A percentile compares a stretch with the other conserved stretches of the same genome.
Evolutionary conservation across 23 red algal genomes (phyloP).

Genomic region (Agarophyton chilense): DNA sequence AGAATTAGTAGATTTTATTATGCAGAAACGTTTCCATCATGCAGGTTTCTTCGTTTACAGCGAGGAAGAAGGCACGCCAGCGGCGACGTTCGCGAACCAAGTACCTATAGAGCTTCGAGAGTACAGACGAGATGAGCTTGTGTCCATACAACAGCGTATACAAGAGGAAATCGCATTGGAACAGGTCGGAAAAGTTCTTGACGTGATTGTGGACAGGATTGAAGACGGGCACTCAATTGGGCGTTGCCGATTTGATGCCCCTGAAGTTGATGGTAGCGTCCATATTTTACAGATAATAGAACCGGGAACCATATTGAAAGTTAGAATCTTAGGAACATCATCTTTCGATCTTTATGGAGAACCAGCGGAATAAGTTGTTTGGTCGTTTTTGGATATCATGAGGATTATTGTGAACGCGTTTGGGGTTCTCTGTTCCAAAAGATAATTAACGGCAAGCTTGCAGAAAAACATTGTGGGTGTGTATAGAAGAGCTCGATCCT

Average conservation of each 20-base stretch:
- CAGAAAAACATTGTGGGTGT: too few relatives aligned
- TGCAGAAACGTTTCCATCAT: conserved; percentile 64
- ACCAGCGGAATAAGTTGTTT: not conserved
- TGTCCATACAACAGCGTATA: conserved; percentile 87
- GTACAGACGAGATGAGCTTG: conserved; percentile 83
- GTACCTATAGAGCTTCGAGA: conserved; percentile 65
- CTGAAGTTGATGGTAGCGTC: conserved; percentile 93
- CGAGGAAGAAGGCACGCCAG: conserved; percentile 88
- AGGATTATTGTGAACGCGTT: too few relatives aligned
- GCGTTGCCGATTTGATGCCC: conserved; percentile 87
- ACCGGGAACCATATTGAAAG: conserved; percentile 78
- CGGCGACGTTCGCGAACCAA: conserved; percentile 46
- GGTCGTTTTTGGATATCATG: too few relatives aligned
- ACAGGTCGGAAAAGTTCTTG: conserved; percentile 55
- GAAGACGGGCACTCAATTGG: conserved; percentile 86
- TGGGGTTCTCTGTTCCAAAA: too few relatives aligned
- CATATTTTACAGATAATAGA: conserved; percentile 83
- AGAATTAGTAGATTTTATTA: conserved; percentile 76
- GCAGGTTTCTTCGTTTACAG: conserved; percentile 92
- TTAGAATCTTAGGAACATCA: conserved; percentile 70
- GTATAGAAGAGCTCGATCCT: too few relatives aligned
- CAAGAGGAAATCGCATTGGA: conserved; percentile 82
- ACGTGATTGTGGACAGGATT: conserved; percentile 87
- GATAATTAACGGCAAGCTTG: too few relatives aligned
- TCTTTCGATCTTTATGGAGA: conserved; percentile 91